These are phyloP conservation scores for Diaporthe citriasiana DNA, from an alignment of 2,329 filamentous ascomycete species.

Conservation along the genomic window DNA sequence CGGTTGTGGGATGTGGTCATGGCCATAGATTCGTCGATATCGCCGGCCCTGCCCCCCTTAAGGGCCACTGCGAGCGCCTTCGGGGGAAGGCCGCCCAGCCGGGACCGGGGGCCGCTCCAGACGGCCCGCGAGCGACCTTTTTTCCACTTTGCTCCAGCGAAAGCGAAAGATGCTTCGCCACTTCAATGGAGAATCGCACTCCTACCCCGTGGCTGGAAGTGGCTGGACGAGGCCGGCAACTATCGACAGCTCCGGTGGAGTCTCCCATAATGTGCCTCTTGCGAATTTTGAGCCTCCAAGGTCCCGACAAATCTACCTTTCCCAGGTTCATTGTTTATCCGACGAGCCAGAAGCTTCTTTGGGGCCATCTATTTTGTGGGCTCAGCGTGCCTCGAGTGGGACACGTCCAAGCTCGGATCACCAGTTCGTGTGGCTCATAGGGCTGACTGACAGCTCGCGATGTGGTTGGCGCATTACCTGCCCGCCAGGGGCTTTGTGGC, in stretches of 20 bases:
- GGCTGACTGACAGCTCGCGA: conserved; percentile 15
- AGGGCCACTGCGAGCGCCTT: conserved; percentile 6
- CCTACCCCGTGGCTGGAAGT: neutral
- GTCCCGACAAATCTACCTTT: too few species aligned
- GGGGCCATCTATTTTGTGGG: conserved; percentile 5
- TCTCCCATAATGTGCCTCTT: neutral
- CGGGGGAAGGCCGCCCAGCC: neutral
- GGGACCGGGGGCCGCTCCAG: conserved; percentile 2
- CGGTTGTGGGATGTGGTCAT: neutral
- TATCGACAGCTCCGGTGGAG: neutral
- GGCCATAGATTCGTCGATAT: conserved; percentile 19
- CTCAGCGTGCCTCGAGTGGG: neutral
- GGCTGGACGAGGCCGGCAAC: neutral
- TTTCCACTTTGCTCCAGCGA: conserved; percentile 30
- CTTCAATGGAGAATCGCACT: neutral
- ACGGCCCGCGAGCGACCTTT: conserved; percentile 10
- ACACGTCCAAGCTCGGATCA: conserved; percentile 17
- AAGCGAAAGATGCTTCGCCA: conserved; percentile 1
- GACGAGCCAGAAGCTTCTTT: conserved; percentile 10
- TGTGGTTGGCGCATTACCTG: conserved; percentile 2
- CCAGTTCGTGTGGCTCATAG: conserved; percentile 25
- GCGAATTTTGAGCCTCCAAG: neutral
- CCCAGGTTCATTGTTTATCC: neutral
- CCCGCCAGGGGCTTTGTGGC: conserved; percentile 2
- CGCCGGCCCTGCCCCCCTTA: neutral